phyloP scores from a whole-genome alignment of 176 grass and related monocot genomes.

The Cenchrus purpureus region DNA sequence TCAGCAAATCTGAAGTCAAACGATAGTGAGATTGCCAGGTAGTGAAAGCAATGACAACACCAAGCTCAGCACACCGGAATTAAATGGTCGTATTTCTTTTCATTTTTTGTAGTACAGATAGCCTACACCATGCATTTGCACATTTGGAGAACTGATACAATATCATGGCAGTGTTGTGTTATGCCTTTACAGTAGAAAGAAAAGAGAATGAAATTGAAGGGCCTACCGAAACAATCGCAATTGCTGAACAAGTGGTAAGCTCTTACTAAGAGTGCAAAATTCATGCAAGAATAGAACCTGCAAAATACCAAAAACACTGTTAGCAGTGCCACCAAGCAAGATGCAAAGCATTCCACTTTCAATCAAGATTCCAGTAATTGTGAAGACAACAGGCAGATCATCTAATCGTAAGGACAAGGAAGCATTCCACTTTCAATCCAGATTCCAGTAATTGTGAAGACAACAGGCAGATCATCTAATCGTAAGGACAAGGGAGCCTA shows the following conservation, averaged over 20 bases:
- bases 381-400: slow-evolving; percentile 21
- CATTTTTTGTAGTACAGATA: slow-evolving; percentile 29
- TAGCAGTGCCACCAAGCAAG: slow-evolving; percentile 35
- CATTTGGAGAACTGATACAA: slow-evolving; percentile 19
- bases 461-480: slow-evolving; percentile 32
- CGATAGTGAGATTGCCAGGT: slow-evolving; percentile 36
- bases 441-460: background rate
- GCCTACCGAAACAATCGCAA: slow-evolving; percentile 88
- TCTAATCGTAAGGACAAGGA: slow-evolving; percentile 14
- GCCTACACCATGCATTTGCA: slow-evolving; percentile 26
- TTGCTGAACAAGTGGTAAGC: slow-evolving; percentile 93
- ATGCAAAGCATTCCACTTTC: slow-evolving; percentile 16
- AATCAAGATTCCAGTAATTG: slow-evolving; percentile 15
- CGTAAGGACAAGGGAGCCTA: background rate
- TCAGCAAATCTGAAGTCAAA: slow-evolving; percentile 52
- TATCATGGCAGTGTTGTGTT: slow-evolving; percentile 14
- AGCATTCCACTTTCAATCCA: slow-evolving; percentile 28
- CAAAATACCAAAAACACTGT: slow-evolving; percentile 41
- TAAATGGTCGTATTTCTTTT: slow-evolving; percentile 35
- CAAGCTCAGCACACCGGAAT: slow-evolving; percentile 36
- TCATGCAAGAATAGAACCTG: slow-evolving; percentile 98
- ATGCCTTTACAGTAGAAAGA: slow-evolving; percentile 9
- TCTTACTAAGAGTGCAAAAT: slow-evolving; percentile 96
- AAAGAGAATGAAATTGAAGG: slow-evolving; percentile 24
- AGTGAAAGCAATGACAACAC: slow-evolving; percentile 42